Evolutionary conservation across 148 eudicot species (phyloP).

Genomic region (Oxyria digyna): DNA sequence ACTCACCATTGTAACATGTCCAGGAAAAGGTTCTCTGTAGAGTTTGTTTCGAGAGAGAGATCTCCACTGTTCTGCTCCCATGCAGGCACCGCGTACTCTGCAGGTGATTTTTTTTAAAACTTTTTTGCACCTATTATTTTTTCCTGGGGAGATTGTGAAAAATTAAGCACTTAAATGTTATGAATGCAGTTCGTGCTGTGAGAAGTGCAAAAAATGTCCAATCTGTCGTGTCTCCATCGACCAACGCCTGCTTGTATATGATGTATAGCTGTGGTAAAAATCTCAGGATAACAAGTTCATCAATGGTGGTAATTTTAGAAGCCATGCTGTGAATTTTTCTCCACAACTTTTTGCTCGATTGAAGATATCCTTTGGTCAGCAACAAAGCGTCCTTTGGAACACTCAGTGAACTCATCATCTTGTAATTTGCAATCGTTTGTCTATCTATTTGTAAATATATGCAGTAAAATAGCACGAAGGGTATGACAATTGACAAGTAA

Average conservation of each 20-base stretch:
- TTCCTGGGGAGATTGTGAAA: no score
- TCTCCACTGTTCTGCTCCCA: constrained; percentile 71
- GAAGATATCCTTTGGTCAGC: neutral
- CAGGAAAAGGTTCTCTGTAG: constrained; percentile 90
- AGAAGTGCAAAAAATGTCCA: constrained; percentile 69
- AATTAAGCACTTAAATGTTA: constrained; percentile 20
- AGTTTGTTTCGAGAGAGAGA: constrained; percentile 91
- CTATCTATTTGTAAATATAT: neutral
- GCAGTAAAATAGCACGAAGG: neutral
- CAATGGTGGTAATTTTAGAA: neutral
- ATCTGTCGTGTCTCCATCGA: constrained; percentile 7
- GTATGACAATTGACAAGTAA: neutral
- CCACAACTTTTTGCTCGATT: neutral
- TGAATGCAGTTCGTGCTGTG: constrained; percentile 72
- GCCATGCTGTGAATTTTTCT: constrained; percentile 1
- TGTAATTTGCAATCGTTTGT: neutral
- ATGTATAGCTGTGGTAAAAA: constrained; percentile 37
- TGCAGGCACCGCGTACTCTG: constrained; percentile 88
- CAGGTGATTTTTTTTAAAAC: constrained; percentile 31
- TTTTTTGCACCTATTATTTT: neutral
- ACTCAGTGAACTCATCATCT: neutral
- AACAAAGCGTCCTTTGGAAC: neutral
- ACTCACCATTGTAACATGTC: neutral
- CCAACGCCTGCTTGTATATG: constrained; percentile 58
- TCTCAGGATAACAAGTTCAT: neutral